These are phyloP conservation scores for Sequoiadendron giganteum DNA, from an alignment of 75 land plant species.

Conservation along the genomic window DNA sequence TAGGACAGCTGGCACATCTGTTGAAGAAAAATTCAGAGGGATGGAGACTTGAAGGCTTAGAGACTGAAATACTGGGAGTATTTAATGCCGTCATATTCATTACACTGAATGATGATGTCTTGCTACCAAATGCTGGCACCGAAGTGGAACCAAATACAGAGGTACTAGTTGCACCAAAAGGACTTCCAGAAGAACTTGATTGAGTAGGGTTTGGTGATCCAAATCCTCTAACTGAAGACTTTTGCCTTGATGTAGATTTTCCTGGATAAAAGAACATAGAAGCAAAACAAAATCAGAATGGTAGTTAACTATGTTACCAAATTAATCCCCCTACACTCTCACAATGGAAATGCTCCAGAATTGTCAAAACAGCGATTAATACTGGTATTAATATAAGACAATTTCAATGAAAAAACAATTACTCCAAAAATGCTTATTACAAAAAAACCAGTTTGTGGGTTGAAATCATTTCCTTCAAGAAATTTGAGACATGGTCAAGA, in stretches of 20 bases:
- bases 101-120: slow-evolving; percentile 43
- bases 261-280: slow-evolving; percentile 32
- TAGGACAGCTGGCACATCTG: slow-evolving; percentile 32
- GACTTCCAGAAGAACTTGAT: slow-evolving; percentile 72
- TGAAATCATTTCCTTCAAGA: too few species aligned
- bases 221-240: slow-evolving; percentile 85
- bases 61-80: slow-evolving; percentile 11
- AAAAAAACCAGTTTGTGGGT: too few species aligned
- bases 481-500: too few species aligned
- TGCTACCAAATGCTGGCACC: slow-evolving; percentile 36
- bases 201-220: slow-evolving; percentile 58
- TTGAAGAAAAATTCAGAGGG: slow-evolving; percentile 20
- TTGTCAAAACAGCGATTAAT: too few species aligned
- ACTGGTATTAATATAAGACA: too few species aligned
- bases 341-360: too few species aligned
- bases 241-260: slow-evolving; percentile 72
- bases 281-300: background rate
- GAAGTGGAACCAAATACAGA: slow-evolving; percentile 56
- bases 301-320: too few species aligned
- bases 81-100: slow-evolving; percentile 48
- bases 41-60: slow-evolving; percentile 46
- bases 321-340: too few species aligned
- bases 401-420: too few species aligned
- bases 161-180: slow-evolving; percentile 53
- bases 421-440: too few species aligned